Percentiles rank a stretch among this genome's conserved stretches.
These are phyloP conservation scores for Pseudogymnoascus sp. DNA, from an alignment of 2,329 filamentous ascomycete genomes.

Conservation along the genomic window DNA sequence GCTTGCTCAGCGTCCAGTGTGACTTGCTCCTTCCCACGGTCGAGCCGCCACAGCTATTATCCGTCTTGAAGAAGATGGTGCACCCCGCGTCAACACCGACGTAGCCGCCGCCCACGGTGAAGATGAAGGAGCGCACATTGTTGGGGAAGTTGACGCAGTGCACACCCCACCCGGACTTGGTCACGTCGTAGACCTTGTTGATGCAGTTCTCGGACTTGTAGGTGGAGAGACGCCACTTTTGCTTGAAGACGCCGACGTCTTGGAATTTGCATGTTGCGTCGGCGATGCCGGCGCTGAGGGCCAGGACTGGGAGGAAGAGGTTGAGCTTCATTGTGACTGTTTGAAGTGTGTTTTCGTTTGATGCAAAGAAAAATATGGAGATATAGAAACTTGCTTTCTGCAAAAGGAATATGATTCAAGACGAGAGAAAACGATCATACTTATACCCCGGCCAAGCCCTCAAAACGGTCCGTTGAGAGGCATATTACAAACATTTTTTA, in stretches of 20 bases:
- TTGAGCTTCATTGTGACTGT: not conserved
- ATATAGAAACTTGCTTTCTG: not conserved
- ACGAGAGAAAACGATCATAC: not conserved
- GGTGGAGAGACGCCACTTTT: not conserved
- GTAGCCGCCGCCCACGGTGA: not conserved
- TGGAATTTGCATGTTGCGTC: not conserved
- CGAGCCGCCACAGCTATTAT: not conserved
- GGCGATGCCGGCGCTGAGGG: not conserved
- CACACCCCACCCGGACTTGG: not conserved
- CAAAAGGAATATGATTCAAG: not conserved
- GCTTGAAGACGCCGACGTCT: conserved; percentile 1
- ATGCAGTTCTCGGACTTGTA: not conserved
- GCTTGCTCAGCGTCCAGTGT: not conserved
- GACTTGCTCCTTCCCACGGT: not conserved
- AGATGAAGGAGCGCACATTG: conserved; percentile 1
- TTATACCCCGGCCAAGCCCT: not conserved
- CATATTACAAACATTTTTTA: not conserved
- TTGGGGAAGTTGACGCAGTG: conserved; percentile 3
- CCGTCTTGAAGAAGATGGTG: not conserved
- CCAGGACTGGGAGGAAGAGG: not conserved
- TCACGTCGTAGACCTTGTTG: not conserved
- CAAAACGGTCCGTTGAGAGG: not conserved
- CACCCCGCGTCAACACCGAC: not conserved
- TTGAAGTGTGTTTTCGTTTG: not conserved
- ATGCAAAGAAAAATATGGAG: not conserved